Evolutionary conservation across 2,329 filamentous ascomycete species (phyloP), one percentile per base, ranked within the genome.

Genomic region (Ascochyta lentis): DNA sequence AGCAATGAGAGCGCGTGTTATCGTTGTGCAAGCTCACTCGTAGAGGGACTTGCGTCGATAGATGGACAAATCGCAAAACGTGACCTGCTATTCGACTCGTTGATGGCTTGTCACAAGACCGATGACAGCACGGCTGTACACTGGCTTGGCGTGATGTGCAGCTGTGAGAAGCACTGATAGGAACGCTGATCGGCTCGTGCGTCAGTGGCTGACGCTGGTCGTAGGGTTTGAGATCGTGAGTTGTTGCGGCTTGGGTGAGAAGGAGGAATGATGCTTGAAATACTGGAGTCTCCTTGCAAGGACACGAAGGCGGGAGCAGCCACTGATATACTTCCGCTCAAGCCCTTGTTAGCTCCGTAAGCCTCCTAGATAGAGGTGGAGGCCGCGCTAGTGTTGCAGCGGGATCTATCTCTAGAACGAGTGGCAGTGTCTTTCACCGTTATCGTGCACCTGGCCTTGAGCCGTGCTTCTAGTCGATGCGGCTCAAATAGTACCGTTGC

Each of bases 281-380:
- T 47, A 42, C 41, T 50, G 31, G 16, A 24, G 49, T 44, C 45
- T 55, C 41, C 56, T 48, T 27, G 44, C 31, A 33, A 49, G 27
- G 49, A 46, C 49, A 54, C 40, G 47, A 64, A 59, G 49, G 39
- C 42, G 56, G 65, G 69, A 54, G 53, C 43, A 49, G 51, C 62
- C 56, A 49, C 60, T 74, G 70, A 74, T 75, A 75, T 76, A 75
- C 58, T 58, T 69, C 66, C 68, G 51, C 57, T 63, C 54, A 44
- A 51, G 63, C 63, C 69, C 67, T 59, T 63, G 64, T 59, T 57
- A 47, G 49, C 59, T 54, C 49, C 56, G 57, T 60, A 61, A 69
- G 65, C 61, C 60, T 56, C 57, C 51, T 54, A 26, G 51, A 52
- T 54, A 60, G 56, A 68, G 64, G 63, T 62, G 64, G 62, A 69